Base-by-base conservation (phyloP, 768 basidiomycete genomes). In the Hemileccinum rubropunctum region DNA sequence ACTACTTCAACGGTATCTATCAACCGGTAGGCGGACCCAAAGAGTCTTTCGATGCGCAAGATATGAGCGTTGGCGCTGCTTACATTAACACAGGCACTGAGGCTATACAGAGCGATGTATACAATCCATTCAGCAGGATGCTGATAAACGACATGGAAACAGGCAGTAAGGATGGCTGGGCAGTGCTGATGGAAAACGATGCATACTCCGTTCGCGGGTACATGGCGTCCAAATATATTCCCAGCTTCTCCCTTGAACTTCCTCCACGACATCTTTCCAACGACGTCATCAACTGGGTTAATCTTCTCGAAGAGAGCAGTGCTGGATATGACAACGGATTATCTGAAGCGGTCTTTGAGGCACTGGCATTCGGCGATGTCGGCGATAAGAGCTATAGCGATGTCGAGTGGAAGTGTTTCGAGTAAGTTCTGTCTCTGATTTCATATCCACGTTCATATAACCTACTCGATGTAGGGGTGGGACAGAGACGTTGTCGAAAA, bases 321-420 rank as follows among this genome's bases (percentile, higher is more conserved):
- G 67, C 65, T 1, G 64, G 56, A 50, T 75, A 66, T 52, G 69
- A 75, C 48, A 60, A 62, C 0, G 62, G 62, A 15, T 56, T 75
- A 34, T 53, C 67, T 1, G 73, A 75, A 54, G 53, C 60, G 0
- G 63, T 75, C n/a, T 52, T 75, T 17, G 63, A 52, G 5, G 46
- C 56, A 5, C 28, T 73, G 18, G 60, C 58, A 3, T 71, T 71
- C 23, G 59, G 53, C 30, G 28, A 40, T 1, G 32, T 47, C 0
- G 42, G 36, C 3, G 12, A 23, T 5, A 48, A 2, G 6, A 7
- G 50, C 33, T 58, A 35, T 4, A 56, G 53, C 7, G 50, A 56
- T 0, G 57, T 64, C 6, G 56, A 63, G 4, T 64, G 62, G 62
- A 58, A 57, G 30, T 71, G 65, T 36, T 63, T 71, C 37, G 56